Base-by-base conservation (phyloP, 2,329 filamentous ascomycete species). In the Pseudopyricularia javanii region DNA sequence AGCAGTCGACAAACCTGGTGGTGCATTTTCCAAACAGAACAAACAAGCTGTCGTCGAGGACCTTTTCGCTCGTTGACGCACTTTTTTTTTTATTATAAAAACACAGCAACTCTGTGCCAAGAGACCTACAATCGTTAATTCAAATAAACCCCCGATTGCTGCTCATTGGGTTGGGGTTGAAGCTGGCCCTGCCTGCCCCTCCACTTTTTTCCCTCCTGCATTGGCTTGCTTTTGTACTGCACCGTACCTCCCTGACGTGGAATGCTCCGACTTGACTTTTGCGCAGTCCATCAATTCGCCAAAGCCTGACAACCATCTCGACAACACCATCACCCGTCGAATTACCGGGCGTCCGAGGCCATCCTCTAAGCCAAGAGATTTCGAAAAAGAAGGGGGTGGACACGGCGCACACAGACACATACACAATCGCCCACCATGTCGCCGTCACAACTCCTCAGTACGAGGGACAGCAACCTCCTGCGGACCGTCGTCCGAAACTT, bases 381-480 rank as follows among this genome's bases (percentile, higher is more conserved):
- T 22, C 24, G 2, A 15, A 45, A 26, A 26, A n/a, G n/a, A 12
- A 24, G 40, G 40, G 2, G 40, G 40, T 20, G 24, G 40, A n/a
- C 24, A 45, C 40, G 40, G 24, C 11, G 11, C 20, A 26, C 22
- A 26, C 14, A 43, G 14, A 43, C 7, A 20, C 49, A 33, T 6
- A 26, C 33, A 50, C 26, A 45, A 7, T 55, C 57, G 53, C 30
- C 59, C 63, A 68, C 66, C 59, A 87, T 88, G 85, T 82, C 84
- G 60, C 50, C 50, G 22, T 52, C 50, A 35, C 84, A 89, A 70
- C 78, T 78, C 64, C 75, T 91, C 56, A 82, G 78, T 64, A 83
- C 89, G 64, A 97, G 97, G 74, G 93, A 98, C 78, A 83, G 83
- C 62, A 85, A 91, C 67, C 85, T 96, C 73, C 98, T 98, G 72